A percentile compares a stretch with the other conserved stretches of the same genome.
These are phyloP conservation scores for Sporothrix phasma DNA, from an alignment of 2,329 filamentous ascomycete species.

Conservation along the genomic window DNA sequence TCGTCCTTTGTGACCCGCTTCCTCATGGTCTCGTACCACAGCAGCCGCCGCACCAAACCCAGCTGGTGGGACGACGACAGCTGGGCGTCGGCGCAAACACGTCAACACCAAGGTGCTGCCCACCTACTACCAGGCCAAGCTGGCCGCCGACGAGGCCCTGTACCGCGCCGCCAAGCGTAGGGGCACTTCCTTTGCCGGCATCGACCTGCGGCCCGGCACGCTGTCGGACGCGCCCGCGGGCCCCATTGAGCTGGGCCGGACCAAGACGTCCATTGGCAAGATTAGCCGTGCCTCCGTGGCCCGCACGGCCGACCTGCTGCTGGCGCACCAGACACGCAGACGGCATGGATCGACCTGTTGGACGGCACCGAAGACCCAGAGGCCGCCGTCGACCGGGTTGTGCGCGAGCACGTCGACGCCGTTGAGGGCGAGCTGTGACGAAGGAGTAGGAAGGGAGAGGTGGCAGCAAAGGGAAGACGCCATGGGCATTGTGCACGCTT, in stretches of 20 bases:
- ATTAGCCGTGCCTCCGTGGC: conserved; percentile 53
- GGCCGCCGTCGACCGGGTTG: conserved; percentile 38
- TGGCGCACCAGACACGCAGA: conserved; percentile 38
- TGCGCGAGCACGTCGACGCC: conserved; percentile 40
- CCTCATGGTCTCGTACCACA: conserved; percentile 53
- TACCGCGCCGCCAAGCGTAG: conserved; percentile 36
- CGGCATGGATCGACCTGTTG: conserved; percentile 45
- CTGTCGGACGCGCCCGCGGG: conserved; percentile 40
- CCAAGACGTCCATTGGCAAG: conserved; percentile 27
- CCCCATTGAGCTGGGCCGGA: conserved; percentile 39
- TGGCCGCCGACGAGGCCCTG: conserved; percentile 48
- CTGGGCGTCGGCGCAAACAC: conserved; percentile 34
- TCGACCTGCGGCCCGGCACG: conserved; percentile 43
- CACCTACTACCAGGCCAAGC: conserved; percentile 50
- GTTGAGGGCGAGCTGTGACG: conserved; percentile 39
- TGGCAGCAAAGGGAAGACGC: not conserved
- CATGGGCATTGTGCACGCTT: not conserved
- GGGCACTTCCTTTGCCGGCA: conserved; percentile 33
- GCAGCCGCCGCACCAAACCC: conserved; percentile 41
- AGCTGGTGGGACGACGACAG: conserved; percentile 45
- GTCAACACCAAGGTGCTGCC: conserved; percentile 35
- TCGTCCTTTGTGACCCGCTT: conserved; percentile 42
- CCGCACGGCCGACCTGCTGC: conserved; percentile 42
- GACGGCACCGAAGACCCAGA: conserved; percentile 42
- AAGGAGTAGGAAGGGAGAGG: conserved; percentile 2